Conservation (phyloP, 2,329 filamentous ascomycete species). For the Pyrenophora seminiperda region DNA sequence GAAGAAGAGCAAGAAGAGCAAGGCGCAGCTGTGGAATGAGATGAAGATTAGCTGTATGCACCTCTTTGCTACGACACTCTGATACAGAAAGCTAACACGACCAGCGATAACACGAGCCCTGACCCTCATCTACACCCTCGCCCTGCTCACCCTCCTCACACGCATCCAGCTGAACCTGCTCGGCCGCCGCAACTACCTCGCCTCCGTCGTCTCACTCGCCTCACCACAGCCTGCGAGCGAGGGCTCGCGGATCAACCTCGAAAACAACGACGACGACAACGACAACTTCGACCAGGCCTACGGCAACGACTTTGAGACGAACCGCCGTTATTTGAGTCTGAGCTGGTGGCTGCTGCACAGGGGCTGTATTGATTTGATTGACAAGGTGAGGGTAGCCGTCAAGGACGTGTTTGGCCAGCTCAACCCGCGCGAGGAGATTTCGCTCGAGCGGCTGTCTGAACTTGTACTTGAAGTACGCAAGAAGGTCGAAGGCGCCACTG, state of each 20-base stretch:
- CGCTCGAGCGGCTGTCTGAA: conserved; percentile 77
- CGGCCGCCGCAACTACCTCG: conserved; percentile 91
- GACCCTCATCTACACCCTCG: conserved; percentile 88
- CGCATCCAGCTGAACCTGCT: conserved; percentile 96
- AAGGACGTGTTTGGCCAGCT: conserved; percentile 86
- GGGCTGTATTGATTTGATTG: conserved; percentile 83
- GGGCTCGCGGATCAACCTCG: conserved; percentile 78
- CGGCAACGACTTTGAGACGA: conserved; percentile 94
- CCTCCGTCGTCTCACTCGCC: conserved; percentile 89
- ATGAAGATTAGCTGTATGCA: conserved; percentile 88
- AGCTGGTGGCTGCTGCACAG: conserved; percentile 97
- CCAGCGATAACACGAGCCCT: conserved; percentile 87
- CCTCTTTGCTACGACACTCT: neutral
- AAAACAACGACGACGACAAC: conserved; percentile 93
- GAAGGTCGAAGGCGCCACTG: conserved; percentile 77
- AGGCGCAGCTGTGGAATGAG: conserved; percentile 95
- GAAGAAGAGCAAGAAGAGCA: conserved; percentile 71
- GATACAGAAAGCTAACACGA: conserved; percentile 20
- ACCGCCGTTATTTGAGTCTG: conserved; percentile 91
- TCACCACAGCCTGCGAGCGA: conserved; percentile 67
- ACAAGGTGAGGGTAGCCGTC: conserved; percentile 82
- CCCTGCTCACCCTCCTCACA: conserved; percentile 87
- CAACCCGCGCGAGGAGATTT: conserved; percentile 86
- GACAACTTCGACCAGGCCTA: conserved; percentile 80
- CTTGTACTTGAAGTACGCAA: conserved; percentile 83